Evolutionary conservation across 495 filamentous ascomycete genomes (phyloP).

Genomic region (Penicillium cosmopolitanum): DNA sequence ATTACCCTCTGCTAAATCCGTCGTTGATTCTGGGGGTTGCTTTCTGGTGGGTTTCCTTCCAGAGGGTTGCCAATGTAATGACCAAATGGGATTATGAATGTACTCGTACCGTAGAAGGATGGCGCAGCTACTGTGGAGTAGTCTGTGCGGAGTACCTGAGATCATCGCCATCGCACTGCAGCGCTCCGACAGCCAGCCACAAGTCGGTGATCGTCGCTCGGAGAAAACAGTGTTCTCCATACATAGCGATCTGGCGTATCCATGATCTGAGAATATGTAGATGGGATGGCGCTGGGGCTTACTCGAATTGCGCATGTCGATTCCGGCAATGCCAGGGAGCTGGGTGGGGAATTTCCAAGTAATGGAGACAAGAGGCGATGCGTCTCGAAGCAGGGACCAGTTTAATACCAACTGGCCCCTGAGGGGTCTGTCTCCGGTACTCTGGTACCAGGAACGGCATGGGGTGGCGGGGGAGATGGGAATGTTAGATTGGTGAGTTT

Average conservation of each 20-base stretch:
- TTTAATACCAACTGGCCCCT: background rate
- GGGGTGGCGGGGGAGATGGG: background rate
- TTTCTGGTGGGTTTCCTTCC: background rate
- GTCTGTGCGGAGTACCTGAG: slow-evolving; percentile 17
- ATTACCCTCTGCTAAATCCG: background rate
- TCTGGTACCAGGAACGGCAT: background rate
- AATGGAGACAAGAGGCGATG: background rate
- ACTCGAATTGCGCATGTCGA: background rate
- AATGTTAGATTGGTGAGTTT: background rate
- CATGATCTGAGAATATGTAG: background rate
- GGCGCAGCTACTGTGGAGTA: slow-evolving; percentile 24
- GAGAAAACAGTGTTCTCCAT: background rate
- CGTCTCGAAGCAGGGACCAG: background rate
- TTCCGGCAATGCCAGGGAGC: background rate
- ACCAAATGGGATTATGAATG: slow-evolving; percentile 27
- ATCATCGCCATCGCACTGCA: slow-evolving; percentile 18
- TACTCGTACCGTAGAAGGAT: slow-evolving; percentile 19
- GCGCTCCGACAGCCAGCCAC: slow-evolving; percentile 8
- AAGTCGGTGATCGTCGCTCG: slow-evolving; percentile 4
- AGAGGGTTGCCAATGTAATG: background rate
- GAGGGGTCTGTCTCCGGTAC: background rate
- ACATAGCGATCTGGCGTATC: background rate
- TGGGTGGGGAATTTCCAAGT: background rate
- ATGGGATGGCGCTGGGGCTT: background rate
- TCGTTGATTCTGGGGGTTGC: background rate